phyloP scores from a whole-genome alignment of 352 stramenopile genomes.

The Globisporangium barbulae region DNA sequence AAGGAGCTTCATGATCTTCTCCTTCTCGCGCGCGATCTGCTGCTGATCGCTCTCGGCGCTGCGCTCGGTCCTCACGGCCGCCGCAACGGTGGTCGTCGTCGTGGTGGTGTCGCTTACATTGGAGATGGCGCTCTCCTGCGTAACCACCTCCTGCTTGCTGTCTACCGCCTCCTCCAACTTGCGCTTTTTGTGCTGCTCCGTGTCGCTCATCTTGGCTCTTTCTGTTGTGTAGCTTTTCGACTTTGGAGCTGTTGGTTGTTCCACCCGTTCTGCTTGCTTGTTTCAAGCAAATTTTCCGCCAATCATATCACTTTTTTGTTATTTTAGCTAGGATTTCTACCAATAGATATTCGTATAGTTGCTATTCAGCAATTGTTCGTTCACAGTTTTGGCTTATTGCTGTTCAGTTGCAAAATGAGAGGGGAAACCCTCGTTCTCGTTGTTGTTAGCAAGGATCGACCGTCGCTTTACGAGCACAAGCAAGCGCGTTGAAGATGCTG shows the following conservation, averaged over 20 bases:
- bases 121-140: not conserved
- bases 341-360: not conserved
- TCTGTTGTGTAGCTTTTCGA: not conserved
- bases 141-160: not conserved
- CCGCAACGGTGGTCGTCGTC: slow-evolving; percentile 1
- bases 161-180: slow-evolving; percentile 25
- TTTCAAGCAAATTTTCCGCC: not conserved
- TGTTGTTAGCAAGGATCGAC: not conserved
- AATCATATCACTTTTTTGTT: not conserved
- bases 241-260: slow-evolving; percentile 8
- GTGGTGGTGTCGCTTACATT: slow-evolving; percentile 2
- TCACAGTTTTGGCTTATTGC: too few relatives aligned
- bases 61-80: not conserved
- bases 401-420: not conserved
- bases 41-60: slow-evolving; percentile 7
- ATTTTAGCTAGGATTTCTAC: not conserved
- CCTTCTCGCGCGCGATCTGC: slow-evolving; percentile 23
- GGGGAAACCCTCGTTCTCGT: not conserved
- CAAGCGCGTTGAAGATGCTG: slow-evolving; percentile 7
- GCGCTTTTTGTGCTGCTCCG: slow-evolving; percentile 36
- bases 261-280: not conserved
- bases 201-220: slow-evolving; percentile 21
- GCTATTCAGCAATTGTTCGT: not conserved
- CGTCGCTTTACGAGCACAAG: not conserved
- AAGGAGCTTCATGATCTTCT: slow-evolving; percentile 37